Conservation (phyloP, 306 rosid genomes). For the Biancaea sappan region DNA sequence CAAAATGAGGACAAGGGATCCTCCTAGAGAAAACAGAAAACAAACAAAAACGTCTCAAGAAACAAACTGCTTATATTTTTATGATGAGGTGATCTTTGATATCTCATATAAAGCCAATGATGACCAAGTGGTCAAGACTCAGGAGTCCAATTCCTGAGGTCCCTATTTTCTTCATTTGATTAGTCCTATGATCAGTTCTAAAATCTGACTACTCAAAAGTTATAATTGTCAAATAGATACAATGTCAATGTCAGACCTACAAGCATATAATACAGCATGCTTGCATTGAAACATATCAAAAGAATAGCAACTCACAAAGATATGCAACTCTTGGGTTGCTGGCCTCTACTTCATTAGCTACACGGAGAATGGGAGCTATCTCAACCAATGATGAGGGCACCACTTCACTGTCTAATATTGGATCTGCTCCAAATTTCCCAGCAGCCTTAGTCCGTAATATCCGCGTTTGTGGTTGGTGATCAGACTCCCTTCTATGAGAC, state of each 20-base stretch:
- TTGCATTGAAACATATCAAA: neutral
- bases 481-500: slow-evolving; percentile 77
- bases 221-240: neutral
- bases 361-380: slow-evolving; percentile 95
- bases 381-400: slow-evolving; percentile 91
- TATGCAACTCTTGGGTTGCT: slow-evolving; percentile 85
- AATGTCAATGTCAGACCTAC: neutral
- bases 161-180: no score
- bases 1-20: no score
- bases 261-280: neutral
- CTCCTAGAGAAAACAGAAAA: no score
- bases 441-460: slow-evolving; percentile 88
- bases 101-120: no score
- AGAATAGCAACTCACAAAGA: slow-evolving; percentile 73
- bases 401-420: slow-evolving; percentile 91
- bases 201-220: slow-evolving; percentile 4
- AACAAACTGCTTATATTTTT: no score
- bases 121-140: no score
- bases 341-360: slow-evolving; percentile 94
- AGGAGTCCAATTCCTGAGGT: no score
- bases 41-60: no score
- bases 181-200: neutral
- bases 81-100: no score
- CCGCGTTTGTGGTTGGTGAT: slow-evolving; percentile 71
- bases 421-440: slow-evolving; percentile 70